These are phyloP conservation scores for Gastrolobium villosum DNA, from an alignment of 306 rosid species.

Conservation along the genomic window DNA sequence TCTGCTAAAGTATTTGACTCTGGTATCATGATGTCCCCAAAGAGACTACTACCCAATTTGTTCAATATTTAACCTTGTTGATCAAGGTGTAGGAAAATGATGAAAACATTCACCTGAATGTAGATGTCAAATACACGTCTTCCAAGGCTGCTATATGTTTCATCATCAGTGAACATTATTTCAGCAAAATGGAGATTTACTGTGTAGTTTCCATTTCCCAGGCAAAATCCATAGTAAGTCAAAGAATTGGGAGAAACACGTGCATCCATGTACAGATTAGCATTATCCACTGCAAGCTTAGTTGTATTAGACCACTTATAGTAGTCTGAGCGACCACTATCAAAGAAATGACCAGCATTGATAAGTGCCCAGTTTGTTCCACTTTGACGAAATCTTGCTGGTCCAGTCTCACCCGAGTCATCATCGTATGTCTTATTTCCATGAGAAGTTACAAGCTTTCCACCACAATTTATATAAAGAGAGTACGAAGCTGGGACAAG, in stretches of 20 bases:
- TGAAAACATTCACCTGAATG: conserved; percentile 56
- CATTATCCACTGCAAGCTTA: conserved; percentile 44
- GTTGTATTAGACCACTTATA: conserved; percentile 44
- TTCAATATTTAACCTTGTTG: conserved; percentile 4
- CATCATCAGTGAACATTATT: conserved; percentile 46
- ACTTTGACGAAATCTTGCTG: conserved; percentile 24
- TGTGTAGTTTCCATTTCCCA: conserved; percentile 63
- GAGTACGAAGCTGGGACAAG: conserved; percentile 43
- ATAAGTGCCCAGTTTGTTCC: conserved; percentile 65
- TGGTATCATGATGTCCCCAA: neutral
- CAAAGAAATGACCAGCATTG: conserved; percentile 63
- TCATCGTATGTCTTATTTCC: conserved; percentile 45
- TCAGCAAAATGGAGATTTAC: conserved; percentile 69
- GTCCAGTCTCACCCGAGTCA: conserved; percentile 21
- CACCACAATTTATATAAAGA: conserved; percentile 57
- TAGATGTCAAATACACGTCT: conserved; percentile 70
- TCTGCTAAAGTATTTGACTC: conserved; percentile 11
- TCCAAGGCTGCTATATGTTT: conserved; percentile 55
- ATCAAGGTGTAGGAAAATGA: conserved; percentile 6
- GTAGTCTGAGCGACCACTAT: conserved; percentile 30
- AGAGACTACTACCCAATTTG: neutral
- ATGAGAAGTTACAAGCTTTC: neutral
- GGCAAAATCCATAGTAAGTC: conserved; percentile 67
- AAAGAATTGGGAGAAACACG: conserved; percentile 74
- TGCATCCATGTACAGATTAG: conserved; percentile 64